Evolutionary conservation across 352 stramenopile species (phyloP).

Genomic region (Pythium dissotocum): DNA sequence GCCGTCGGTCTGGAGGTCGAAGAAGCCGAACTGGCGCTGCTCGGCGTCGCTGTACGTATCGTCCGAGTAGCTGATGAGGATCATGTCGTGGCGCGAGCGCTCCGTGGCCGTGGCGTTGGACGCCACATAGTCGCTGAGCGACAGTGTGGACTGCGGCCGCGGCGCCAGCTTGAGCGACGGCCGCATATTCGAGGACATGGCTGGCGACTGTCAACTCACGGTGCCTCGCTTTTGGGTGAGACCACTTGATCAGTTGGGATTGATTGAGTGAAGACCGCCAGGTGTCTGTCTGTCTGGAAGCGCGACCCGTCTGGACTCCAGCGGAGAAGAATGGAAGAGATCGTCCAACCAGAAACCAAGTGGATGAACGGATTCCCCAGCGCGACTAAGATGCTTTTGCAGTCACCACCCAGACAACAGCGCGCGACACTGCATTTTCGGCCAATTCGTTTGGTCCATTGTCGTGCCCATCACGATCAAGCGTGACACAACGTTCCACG

Average conservation of each 20-base stretch:
- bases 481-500: slow-evolving; percentile 7
- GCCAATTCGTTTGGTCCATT: slow-evolving; percentile 7
- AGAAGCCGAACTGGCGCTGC: slow-evolving; percentile 52
- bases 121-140: slow-evolving; percentile 21
- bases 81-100: slow-evolving; percentile 27
- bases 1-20: slow-evolving; percentile 63
- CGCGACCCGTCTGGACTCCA: neutral
- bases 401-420: neutral
- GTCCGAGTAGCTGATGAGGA: slow-evolving; percentile 35
- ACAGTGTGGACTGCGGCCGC: slow-evolving; percentile 19
- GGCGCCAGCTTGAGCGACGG: neutral
- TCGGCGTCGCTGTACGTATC: slow-evolving; percentile 34
- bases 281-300: neutral
- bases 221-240: neutral
- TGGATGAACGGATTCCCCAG: neutral
- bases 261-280: neutral
- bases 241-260: neutral
- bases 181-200: neutral
- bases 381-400: neutral
- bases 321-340: neutral
- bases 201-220: neutral
- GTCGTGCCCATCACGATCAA: neutral
- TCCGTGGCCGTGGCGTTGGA: slow-evolving; percentile 19
- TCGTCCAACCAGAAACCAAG: neutral
- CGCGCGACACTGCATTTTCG: neutral